Evolutionary conservation across 2,329 filamentous ascomycete species (phyloP), one percentile per base, ranked within the genome.

Genomic region (Pyrenochaeta sp.): DNA sequence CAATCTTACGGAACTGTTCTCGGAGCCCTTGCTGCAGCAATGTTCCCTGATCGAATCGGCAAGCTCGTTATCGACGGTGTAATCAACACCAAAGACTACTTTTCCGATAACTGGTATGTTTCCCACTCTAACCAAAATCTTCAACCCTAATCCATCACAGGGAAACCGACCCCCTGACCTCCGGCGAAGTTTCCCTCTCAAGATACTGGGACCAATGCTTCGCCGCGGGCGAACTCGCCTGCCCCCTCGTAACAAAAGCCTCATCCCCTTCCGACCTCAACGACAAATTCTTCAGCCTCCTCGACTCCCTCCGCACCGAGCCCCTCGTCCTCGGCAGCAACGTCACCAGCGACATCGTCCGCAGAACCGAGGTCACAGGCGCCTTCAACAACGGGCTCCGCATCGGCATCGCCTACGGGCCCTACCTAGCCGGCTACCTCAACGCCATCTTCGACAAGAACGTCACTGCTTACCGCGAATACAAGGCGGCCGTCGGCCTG

Each of bases 1-100:
- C 24, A 27, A 27, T 51, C 47, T 15, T 78, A 78, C 36, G 77
- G 77, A 0, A 72, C 74, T 0, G 62, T 71, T 10, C 55, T 66
- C 1, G 62, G 62, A 13, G 42, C 43, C 2, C 64, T 61, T 4
- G 54, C 56, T 24, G 56, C 58, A 6, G 37, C 54, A 8, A 53
- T 66, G 43, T 63, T 53, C 24, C 61, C 62, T 1, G 44, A 53
- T 10, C 42, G 55, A 7, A 46, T 65, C 4, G 49, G 49, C 3
- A 29, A 55, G 5, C 23, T 64, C 3, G 32, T 61, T 23, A 26
- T 77, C 0, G 76, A 78, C 47, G 75, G 73, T 2, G 68, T 77
- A 3, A 65, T 69, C 0, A 69, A 76, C 26, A 11, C 23, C 10
- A 21, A 53, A 7, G 35, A 54, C 10, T 54, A 57, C 31, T 48